phyloP scores from a whole-genome alignment of 176 grass and related monocot genomes.

The Calamus simplicifolius region DNA sequence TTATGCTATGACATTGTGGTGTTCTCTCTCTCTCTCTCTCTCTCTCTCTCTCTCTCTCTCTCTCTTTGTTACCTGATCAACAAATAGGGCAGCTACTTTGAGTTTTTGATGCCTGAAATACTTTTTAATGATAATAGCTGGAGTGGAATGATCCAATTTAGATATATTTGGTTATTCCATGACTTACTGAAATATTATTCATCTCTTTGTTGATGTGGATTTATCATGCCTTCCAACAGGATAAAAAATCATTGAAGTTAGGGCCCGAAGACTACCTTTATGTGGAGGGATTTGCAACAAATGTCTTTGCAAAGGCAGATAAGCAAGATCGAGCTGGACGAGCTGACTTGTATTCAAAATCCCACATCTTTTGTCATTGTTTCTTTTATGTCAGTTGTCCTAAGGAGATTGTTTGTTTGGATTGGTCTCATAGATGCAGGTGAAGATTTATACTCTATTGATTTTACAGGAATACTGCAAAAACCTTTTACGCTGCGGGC shows the following conservation, averaged over 20 bases:
- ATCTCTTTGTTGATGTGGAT: too few species aligned
- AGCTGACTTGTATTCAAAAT: slow-evolving; percentile 71
- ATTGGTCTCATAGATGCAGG: slow-evolving; percentile 1
- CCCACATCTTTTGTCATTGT: slow-evolving; percentile 4
- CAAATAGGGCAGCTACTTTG: too few species aligned
- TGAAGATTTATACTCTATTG: slow-evolving; percentile 13
- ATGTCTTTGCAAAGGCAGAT: slow-evolving; percentile 95
- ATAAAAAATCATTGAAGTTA: slow-evolving; percentile 77
- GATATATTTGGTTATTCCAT: too few species aligned
- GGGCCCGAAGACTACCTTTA: slow-evolving; percentile 71
- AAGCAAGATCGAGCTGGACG: slow-evolving; percentile 90
- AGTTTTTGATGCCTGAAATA: too few species aligned
- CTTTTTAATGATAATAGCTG: too few species aligned
- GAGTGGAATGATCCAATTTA: too few species aligned
- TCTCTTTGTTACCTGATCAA: not conserved
- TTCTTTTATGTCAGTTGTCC: too few species aligned
- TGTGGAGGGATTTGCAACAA: slow-evolving; percentile 91
- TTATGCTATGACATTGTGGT: too few species aligned
- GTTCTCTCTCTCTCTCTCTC: slow-evolving; percentile 4
- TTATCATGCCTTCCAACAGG: slow-evolving; percentile 27
- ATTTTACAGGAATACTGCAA: slow-evolving; percentile 80
- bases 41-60: slow-evolving; percentile 13
- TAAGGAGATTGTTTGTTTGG: not conserved
- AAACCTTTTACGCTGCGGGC: slow-evolving; percentile 96
- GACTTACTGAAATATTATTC: too few species aligned